Evolutionary conservation across 768 basidiomycete species (phyloP).

Genomic region (Floccularia luteovirens): DNA sequence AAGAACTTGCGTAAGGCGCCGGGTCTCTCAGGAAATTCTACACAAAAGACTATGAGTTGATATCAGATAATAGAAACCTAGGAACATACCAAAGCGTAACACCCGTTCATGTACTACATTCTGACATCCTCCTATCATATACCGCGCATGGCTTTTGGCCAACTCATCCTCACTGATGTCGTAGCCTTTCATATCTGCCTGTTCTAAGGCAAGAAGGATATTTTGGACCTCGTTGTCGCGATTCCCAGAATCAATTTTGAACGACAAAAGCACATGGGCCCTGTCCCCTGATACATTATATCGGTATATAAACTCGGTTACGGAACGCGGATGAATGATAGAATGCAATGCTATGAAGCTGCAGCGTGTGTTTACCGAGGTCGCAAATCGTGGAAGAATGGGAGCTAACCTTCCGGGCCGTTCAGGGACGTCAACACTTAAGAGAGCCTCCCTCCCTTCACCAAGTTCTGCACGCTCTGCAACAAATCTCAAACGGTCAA

Average conservation of each 20-base stretch:
- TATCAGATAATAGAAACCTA: not conserved
- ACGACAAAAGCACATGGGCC: slow-evolving; percentile 88
- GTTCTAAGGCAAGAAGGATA: slow-evolving; percentile 56
- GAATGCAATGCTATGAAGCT: slow-evolving; percentile 88
- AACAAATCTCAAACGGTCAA: slow-evolving; percentile 94
- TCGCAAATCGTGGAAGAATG: not conserved
- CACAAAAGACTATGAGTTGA: not conserved
- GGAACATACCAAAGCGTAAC: slow-evolving; percentile 86
- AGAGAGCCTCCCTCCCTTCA: slow-evolving; percentile 87
- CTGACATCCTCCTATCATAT: slow-evolving; percentile 87
- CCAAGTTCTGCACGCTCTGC: slow-evolving; percentile 97
- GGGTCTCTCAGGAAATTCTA: slow-evolving; percentile 95
- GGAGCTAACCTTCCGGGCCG: slow-evolving; percentile 72
- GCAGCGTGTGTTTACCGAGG: slow-evolving; percentile 2
- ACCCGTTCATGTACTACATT: slow-evolving; percentile 78
- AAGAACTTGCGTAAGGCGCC: slow-evolving; percentile 89
- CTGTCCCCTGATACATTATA: slow-evolving; percentile 60
- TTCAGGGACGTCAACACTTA: slow-evolving; percentile 95
- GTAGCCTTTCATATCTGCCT: slow-evolving; percentile 68
- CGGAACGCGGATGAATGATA: slow-evolving; percentile 81
- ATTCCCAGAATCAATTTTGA: slow-evolving; percentile 62
- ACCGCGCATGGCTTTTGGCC: slow-evolving; percentile 90
- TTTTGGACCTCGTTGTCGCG: slow-evolving; percentile 55
- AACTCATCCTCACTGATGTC: slow-evolving; percentile 95
- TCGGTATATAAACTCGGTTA: slow-evolving; percentile 95